Base-by-base conservation (phyloP, 75 land plant genomes). In the Gnetum montanum region DNA sequence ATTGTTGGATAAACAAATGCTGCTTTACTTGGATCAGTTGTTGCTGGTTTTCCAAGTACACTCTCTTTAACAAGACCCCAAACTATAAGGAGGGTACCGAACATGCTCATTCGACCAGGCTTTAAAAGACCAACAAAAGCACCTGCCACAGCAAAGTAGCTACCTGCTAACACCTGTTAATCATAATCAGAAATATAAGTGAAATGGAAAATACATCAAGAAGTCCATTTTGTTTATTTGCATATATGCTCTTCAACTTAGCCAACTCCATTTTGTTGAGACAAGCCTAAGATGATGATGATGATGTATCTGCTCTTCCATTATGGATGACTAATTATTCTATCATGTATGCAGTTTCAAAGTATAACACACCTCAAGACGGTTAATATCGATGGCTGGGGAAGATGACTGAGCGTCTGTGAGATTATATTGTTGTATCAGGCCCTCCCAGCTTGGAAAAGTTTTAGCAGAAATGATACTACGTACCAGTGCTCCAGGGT, bases 41-140 rank as follows among this genome's bases (percentile, higher is more conserved):
- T 66, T 0, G 11, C 71, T 13, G 81, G 71, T 55, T 78, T 86
- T 30, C 70, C 68, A 20, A 92, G 66, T 24, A 92, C 47, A 31
- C 85, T 82, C 51, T 87, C 97, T 71, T 88, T 87, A 55, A 91
- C 72, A 22, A 91, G 80, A 41, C 97, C 97, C 97, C 97, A 91
- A 2, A 75, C 81, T 22, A 83, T 29, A 19, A 91, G 66, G 44
- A 91, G 83, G 6, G 81, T 83, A 7, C 97, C 97, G 61, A 92
- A 87, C 93, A 92, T 69, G 78, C 81, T 84, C 97, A 92, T 92
- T 58, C 94, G 78, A n/a, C 97, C 86, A 38, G 84, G 86, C 58
- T 81, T 92, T 44, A 88, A 7, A 3, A 92, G 58, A 26, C 85
- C 80, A 18, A 81, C 73, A 11, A 79, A 45, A 10, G 94, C 78